phyloP scores from a whole-genome alignment of 148 eudicot species.

The Chenopodium suecicum region DNA sequence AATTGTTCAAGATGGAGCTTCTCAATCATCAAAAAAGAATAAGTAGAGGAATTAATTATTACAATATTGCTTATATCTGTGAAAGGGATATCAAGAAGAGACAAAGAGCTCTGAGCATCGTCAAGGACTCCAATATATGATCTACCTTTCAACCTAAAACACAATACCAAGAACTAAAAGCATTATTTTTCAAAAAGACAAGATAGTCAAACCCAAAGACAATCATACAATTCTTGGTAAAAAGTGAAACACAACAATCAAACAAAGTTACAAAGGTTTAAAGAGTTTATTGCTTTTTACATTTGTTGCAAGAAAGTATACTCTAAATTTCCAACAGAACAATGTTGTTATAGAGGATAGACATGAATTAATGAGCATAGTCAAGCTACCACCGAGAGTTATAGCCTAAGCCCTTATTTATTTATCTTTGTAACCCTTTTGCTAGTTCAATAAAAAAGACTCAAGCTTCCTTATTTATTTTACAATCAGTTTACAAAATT shows the following conservation, averaged over 20 bases:
- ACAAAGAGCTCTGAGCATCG: slow-evolving; percentile 48
- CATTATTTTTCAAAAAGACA: slow-evolving; percentile 1
- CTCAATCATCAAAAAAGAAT: not conserved
- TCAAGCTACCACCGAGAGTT: too few relatives aligned
- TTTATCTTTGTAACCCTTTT: too few relatives aligned
- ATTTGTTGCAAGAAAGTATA: not conserved
- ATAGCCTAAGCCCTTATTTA: too few relatives aligned
- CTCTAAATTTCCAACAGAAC: not conserved
- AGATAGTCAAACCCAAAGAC: not conserved
- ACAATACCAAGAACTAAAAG: slow-evolving; percentile 18
- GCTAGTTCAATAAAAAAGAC: too few relatives aligned
- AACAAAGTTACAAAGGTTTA: not conserved
- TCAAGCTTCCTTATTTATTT: too few relatives aligned
- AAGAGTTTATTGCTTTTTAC: not conserved
- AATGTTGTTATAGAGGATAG: not conserved
- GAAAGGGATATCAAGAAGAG: slow-evolving; percentile 71
- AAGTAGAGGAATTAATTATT: slow-evolving; percentile 16
- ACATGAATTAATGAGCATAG: not conserved
- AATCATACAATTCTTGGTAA: not conserved
- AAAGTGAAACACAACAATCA: not conserved
- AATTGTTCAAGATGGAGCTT: not conserved
- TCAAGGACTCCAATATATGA: slow-evolving; percentile 78
- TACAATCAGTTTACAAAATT: too few relatives aligned
- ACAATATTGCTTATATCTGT: slow-evolving; percentile 84
- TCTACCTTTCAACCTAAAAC: slow-evolving; percentile 79